Evolutionary conservation across 257 asterid genomes (phyloP).

Genomic region (Capsicum pubescens): DNA sequence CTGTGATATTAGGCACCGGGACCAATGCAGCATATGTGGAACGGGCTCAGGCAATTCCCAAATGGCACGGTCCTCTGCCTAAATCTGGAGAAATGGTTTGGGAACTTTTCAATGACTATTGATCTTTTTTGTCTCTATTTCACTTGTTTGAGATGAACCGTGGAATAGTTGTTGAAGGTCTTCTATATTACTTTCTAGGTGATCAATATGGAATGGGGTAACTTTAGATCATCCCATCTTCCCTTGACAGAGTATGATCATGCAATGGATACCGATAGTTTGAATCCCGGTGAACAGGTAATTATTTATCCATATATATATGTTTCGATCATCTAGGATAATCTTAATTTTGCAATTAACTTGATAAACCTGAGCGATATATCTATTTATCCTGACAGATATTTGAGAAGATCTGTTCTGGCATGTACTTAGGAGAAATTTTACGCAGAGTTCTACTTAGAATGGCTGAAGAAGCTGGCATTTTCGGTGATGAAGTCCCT

Average conservation of each 20-base stretch:
- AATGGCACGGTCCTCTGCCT: conserved; percentile 69
- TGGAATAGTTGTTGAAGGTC: conserved; percentile 21
- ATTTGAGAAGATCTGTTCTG: conserved; percentile 81
- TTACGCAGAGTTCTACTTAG: conserved; percentile 69
- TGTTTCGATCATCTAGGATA: neutral
- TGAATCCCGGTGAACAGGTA: conserved; percentile 93
- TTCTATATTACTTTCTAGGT: conserved; percentile 51
- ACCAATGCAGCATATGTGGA: conserved; percentile 73
- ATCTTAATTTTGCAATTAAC: neutral
- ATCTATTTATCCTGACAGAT: conserved; percentile 47
- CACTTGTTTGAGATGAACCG: neutral
- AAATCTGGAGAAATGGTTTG: conserved; percentile 86
- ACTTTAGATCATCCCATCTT: conserved; percentile 91
- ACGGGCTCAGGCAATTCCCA: conserved; percentile 71
- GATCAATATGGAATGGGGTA: conserved; percentile 97
- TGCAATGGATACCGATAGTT: conserved; percentile 68
- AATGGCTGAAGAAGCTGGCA: conserved; percentile 74
- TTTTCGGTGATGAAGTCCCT: conserved; percentile 84
- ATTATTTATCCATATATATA: conserved; percentile 16
- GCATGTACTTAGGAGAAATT: conserved; percentile 94
- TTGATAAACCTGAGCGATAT: neutral
- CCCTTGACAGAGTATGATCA: conserved; percentile 81
- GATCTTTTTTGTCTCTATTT: conserved; percentile 13
- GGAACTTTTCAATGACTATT: conserved; percentile 30
- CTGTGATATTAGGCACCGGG: conserved; percentile 73